Evolutionary conservation across 2,329 filamentous ascomycete species (phyloP), one percentile per base, ranked within the genome.

Genomic region (Colletotrichum somersetense): DNA sequence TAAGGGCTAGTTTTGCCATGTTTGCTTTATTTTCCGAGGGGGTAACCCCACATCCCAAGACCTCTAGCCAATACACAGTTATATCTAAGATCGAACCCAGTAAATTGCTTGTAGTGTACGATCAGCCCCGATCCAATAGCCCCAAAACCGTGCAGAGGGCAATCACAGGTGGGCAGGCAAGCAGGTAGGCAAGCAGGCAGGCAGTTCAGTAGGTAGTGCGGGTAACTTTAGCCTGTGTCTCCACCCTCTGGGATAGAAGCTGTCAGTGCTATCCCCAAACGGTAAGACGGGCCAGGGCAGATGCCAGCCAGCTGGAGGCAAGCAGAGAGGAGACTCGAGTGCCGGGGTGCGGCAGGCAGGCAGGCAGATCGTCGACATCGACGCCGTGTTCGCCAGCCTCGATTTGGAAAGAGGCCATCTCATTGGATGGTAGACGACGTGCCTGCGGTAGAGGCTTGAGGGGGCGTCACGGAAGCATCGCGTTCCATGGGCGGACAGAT

Each of bases 391-490:
- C 33, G 33, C 20, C 26, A 50, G 44, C 44, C 59, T 33, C 26
- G 12, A 33, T 30, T 14, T 14, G 23, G 18, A 33, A 26, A 35
- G 2, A 14, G 3, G n/a, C 56, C n/a, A 8, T 42, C 35, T 40
- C 23, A 63, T 63, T 63, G 61, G 61, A 33, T 26, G 23, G 35
- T 18, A 20, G 35, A 20, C 48, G 48, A 33, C n/a, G 48, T 48
- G 33, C 18, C 26, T 23, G 59, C 59, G 44, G 58, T 18, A 62
- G 58, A 62, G 58, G 44, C 58, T 48, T 33, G 20, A 18, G 40
- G 40, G 20, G 58, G 44, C 59, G 44, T 50, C 44, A 62, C 59
- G 59, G 59, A 62, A 11, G 59, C 59, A 62, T 33, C 30, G 30
- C 40, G 23, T 50, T 62, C 59, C 59, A 50, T 56, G 30, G 16